Conservation (phyloP, 306 rosid genomes). For the Hippophae rhamnoides region DNA sequence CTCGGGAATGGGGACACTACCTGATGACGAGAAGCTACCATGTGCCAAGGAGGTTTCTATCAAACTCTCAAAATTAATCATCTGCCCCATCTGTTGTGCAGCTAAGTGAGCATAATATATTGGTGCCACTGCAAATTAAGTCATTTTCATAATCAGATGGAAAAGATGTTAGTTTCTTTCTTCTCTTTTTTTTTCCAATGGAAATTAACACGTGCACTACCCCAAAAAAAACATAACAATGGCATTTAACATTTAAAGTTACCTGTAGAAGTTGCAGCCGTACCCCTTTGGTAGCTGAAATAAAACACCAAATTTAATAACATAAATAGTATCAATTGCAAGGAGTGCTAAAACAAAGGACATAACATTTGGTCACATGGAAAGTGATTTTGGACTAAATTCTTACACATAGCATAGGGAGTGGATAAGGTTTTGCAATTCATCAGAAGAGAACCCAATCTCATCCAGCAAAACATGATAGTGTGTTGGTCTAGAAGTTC, state of each 20-base stretch:
- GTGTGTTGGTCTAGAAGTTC: conserved; percentile 82
- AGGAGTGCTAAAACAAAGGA: background rate
- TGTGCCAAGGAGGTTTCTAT: conserved; percentile 42
- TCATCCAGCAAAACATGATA: conserved; percentile 84
- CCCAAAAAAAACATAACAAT: background rate
- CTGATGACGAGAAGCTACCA: conserved; percentile 16
- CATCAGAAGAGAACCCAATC: conserved; percentile 84
- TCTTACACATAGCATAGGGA: conserved; percentile 77
- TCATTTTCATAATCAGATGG: background rate
- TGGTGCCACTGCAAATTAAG: conserved; percentile 52
- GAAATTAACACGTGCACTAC: background rate
- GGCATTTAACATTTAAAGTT: conserved; percentile 3
- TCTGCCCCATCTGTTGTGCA: conserved; percentile 64
- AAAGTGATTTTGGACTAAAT: conserved; percentile 14
- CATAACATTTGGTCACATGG: background rate
- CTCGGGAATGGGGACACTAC: conserved; percentile 40
- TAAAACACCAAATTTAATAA: background rate
- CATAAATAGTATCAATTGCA: background rate
- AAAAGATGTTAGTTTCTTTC: background rate
- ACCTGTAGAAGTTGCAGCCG: conserved; percentile 72
- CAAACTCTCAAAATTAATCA: conserved; percentile 52
- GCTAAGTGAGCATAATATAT: conserved; percentile 85
- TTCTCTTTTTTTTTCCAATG: background rate
- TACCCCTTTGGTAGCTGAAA: conserved; percentile 87
- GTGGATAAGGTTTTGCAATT: conserved; percentile 60